Conservation (phyloP, 768 basidiomycete species). For the Agaricus blazei region DNA sequence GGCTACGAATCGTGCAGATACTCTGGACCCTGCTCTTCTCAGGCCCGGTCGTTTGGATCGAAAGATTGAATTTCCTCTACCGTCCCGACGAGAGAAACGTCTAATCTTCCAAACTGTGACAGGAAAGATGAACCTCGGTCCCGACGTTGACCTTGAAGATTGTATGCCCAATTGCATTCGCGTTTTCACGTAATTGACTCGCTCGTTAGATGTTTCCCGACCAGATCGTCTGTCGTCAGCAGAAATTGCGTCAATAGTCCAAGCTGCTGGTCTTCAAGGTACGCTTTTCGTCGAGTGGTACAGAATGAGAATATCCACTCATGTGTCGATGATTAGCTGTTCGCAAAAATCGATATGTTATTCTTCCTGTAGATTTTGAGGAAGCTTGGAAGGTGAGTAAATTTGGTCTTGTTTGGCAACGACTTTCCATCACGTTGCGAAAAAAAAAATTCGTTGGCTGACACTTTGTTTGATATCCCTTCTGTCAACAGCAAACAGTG, state of each 20-base stretch:
- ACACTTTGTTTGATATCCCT: slow-evolving; percentile 25
- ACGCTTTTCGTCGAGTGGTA: not conserved
- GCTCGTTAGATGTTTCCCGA: slow-evolving; percentile 78
- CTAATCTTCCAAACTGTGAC: slow-evolving; percentile 98
- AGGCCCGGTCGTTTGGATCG: slow-evolving; percentile 96
- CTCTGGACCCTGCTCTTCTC: slow-evolving; percentile 93
- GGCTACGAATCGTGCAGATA: slow-evolving; percentile 99
- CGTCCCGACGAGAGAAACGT: slow-evolving; percentile 90
- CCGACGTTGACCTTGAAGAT: slow-evolving; percentile 97
- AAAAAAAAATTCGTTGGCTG: slow-evolving; percentile 20
- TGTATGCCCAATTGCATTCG: slow-evolving; percentile 48
- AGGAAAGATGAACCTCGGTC: slow-evolving; percentile 94
- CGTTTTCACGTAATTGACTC: slow-evolving; percentile 10
- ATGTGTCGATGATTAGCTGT: slow-evolving; percentile 54
- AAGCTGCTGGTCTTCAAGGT: slow-evolving; percentile 97
- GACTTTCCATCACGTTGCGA: slow-evolving; percentile 13
- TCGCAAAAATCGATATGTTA: slow-evolving; percentile 96
- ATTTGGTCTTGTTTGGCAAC: slow-evolving; percentile 48
- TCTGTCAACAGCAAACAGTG: slow-evolving; percentile 78
- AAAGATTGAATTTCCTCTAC: slow-evolving; percentile 98
- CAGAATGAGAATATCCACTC: not conserved
- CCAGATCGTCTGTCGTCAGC: slow-evolving; percentile 95
- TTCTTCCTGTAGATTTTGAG: slow-evolving; percentile 95
- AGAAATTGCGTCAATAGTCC: slow-evolving; percentile 92
- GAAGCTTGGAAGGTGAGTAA: slow-evolving; percentile 96